Evolutionary conservation across 257 asterid genomes (phyloP).

Genomic region (Echites panduratus): DNA sequence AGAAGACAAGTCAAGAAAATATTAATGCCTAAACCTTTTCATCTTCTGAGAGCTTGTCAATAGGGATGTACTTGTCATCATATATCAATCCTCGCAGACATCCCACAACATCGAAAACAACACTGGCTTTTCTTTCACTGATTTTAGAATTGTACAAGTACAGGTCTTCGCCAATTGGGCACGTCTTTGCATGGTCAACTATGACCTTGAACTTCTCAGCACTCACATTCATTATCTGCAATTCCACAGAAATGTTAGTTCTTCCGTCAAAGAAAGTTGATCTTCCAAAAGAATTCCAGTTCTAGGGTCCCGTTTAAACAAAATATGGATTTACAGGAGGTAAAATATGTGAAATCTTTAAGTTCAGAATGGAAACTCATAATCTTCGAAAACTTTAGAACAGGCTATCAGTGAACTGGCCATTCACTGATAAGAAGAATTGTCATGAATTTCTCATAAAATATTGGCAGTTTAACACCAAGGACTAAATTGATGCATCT

Average conservation of each 20-base stretch:
- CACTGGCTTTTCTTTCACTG: constrained; percentile 17
- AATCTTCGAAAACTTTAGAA: too few species aligned
- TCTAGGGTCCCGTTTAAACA: not conserved
- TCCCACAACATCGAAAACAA: constrained; percentile 46
- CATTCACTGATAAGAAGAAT: too few species aligned
- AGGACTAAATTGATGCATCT: too few species aligned
- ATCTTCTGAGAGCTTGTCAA: constrained; percentile 22
- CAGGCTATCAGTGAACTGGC: not conserved
- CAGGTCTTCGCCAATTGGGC: constrained; percentile 24
- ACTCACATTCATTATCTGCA: constrained; percentile 33
- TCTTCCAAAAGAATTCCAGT: not conserved
- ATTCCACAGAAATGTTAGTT: constrained; percentile 1
- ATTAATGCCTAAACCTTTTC: constrained; percentile 31
- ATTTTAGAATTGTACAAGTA: constrained; percentile 27
- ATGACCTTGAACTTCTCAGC: constrained; percentile 33
- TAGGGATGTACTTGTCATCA: constrained; percentile 15
- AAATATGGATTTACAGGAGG: not conserved
- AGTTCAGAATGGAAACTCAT: not conserved
- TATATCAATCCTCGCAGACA: constrained; percentile 21
- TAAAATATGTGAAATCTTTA: not conserved
- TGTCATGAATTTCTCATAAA: too few species aligned
- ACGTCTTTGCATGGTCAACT: constrained; percentile 44
- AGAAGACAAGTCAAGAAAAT: too few species aligned
- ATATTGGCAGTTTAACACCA: too few species aligned
- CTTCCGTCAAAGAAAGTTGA: not conserved